These are phyloP conservation scores for Pseudogymnoascus sp. DNA, from an alignment of 2,329 filamentous ascomycete species.

Conservation along the genomic window DNA sequence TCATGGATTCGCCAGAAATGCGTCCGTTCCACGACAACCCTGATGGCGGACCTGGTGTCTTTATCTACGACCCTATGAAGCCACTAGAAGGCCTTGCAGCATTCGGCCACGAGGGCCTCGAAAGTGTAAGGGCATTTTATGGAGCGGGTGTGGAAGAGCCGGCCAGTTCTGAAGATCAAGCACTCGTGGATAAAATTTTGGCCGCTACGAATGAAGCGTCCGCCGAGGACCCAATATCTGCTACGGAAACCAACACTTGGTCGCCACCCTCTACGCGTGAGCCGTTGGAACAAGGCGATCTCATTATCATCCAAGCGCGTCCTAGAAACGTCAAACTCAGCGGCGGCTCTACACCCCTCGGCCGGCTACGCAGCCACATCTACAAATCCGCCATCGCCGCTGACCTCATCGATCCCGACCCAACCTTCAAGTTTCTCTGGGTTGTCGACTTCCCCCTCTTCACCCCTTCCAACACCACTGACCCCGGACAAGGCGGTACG, in stretches of 20 bases:
- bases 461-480: conserved; percentile 53
- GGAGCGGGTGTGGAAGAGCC: neutral
- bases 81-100: conserved; percentile 70
- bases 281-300: conserved; percentile 55
- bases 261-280: conserved; percentile 8
- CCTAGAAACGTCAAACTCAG: conserved; percentile 48
- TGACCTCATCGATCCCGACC: conserved; percentile 21
- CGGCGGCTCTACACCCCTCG: conserved; percentile 58
- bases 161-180: neutral
- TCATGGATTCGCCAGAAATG: conserved; percentile 58
- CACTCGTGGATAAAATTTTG: neutral
- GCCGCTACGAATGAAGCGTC: conserved; percentile 12
- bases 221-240: conserved; percentile 22
- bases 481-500: conserved; percentile 60
- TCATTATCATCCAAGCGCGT: conserved; percentile 75
- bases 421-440: conserved; percentile 65
- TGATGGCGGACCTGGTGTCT: conserved; percentile 70
- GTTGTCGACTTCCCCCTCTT: conserved; percentile 89
- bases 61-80: conserved; percentile 63
- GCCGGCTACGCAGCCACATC: conserved; percentile 26
- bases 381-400: conserved; percentile 24
- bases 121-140: conserved; percentile 33
- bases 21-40: conserved; percentile 56
- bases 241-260: conserved; percentile 28
- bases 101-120: conserved; percentile 63